A percentile compares a stretch with the other conserved stretches of the same genome.
These are phyloP conservation scores for Kodamaea restingae DNA, from an alignment of 805 yeast species.

Conservation along the genomic window DNA sequence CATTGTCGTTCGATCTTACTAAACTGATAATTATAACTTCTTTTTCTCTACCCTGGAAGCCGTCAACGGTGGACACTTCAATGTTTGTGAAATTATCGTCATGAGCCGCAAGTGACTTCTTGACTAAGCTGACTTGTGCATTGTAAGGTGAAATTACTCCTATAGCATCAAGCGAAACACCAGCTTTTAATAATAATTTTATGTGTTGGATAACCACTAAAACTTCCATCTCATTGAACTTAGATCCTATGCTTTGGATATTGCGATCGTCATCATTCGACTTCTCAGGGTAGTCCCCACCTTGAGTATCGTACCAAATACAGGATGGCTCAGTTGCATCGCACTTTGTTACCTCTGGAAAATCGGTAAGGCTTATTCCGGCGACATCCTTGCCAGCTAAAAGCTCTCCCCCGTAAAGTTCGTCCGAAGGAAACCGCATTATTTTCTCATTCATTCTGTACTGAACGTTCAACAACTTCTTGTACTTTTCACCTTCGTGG, in stretches of 20 bases:
- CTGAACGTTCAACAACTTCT: slow-evolving; percentile 65
- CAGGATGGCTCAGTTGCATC: slow-evolving; percentile 55
- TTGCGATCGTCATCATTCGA: slow-evolving; percentile 30
- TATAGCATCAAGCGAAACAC: slow-evolving; percentile 54
- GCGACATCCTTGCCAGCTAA: slow-evolving; percentile 60
- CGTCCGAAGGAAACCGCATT: slow-evolving; percentile 71
- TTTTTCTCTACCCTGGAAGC: slow-evolving; percentile 95
- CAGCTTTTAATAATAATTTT: slow-evolving; percentile 43
- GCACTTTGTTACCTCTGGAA: slow-evolving; percentile 38
- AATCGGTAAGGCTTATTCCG: slow-evolving; percentile 48
- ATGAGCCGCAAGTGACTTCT: slow-evolving; percentile 35
- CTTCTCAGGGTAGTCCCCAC: slow-evolving; percentile 73
- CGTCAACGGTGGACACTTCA: slow-evolving; percentile 90
- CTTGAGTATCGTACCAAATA: slow-evolving; percentile 92
- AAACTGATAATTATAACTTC: slow-evolving; percentile 76
- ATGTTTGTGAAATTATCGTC: slow-evolving; percentile 34
- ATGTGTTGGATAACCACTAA: slow-evolving; percentile 58
- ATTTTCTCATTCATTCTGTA: slow-evolving; percentile 82
- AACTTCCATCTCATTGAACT: slow-evolving; percentile 75
- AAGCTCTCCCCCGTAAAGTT: slow-evolving; percentile 60
- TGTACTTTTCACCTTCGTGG: slow-evolving; percentile 42
- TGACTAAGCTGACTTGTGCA: slow-evolving; percentile 73
- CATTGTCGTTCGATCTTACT: slow-evolving; percentile 71
- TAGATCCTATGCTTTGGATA: slow-evolving; percentile 43
- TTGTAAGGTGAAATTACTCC: slow-evolving; percentile 90